Conservation (phyloP, 108 stramenopile genomes). For the Aureococcus anophagefferens region DNA sequence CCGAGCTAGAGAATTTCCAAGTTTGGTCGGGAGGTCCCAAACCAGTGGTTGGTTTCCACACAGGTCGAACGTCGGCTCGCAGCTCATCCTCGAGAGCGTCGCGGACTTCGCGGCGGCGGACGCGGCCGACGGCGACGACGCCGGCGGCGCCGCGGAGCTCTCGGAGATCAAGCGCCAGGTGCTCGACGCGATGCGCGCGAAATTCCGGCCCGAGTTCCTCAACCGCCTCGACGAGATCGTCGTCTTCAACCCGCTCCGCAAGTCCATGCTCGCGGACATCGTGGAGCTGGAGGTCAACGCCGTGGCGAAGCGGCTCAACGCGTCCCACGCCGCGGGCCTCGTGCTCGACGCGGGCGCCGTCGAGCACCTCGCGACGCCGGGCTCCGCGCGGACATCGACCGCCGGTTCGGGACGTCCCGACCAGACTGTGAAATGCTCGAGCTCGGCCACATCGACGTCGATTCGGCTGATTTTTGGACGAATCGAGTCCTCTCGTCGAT, state of each 20-base stretch:
- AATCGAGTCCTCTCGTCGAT: no score
- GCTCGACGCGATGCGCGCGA: slow-evolving; percentile 71
- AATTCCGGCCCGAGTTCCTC: slow-evolving; percentile 90
- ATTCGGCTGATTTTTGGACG: no score
- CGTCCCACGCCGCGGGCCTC: neutral
- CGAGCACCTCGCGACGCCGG: slow-evolving; percentile 57
- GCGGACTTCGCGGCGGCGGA: neutral
- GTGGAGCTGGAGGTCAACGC: slow-evolving; percentile 14
- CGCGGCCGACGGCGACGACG: neutral
- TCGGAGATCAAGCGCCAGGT: slow-evolving; percentile 63
- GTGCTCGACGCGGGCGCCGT: slow-evolving; percentile 43
- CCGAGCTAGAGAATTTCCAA: no score
- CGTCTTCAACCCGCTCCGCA: slow-evolving; percentile 72
- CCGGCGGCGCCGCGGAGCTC: slow-evolving; percentile 36
- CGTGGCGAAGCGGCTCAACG: neutral
- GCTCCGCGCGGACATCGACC: no score
- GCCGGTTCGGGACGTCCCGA: no score
- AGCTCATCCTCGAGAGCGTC: slow-evolving; percentile 55
- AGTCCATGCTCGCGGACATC: slow-evolving; percentile 61
- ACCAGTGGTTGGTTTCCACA: no score
- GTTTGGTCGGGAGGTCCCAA: no score
- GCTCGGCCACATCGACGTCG: no score
- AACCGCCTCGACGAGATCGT: slow-evolving; percentile 99
- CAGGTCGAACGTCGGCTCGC: slow-evolving; percentile 86
- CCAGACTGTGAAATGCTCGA: no score